A percentile compares a stretch with the other conserved stretches of the same genome.
phyloP scores from a whole-genome alignment of 352 stramenopile species.

The Phytophthora sp. region DNA sequence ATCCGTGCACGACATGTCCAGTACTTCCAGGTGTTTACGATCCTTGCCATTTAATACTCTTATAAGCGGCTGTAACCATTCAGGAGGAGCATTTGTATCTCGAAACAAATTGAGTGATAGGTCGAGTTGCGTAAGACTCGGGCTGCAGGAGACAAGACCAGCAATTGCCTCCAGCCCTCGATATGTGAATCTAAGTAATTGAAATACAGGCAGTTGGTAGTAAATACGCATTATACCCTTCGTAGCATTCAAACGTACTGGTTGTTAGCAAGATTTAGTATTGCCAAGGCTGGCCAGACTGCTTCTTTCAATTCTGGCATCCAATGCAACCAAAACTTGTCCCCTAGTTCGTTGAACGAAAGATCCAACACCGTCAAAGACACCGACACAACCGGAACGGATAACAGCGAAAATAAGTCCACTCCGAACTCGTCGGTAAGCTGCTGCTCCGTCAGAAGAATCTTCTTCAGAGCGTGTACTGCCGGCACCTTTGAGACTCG shows the following conservation, averaged over 20 bases:
- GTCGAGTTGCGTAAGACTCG: slow-evolving; percentile 41
- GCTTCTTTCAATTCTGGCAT: slow-evolving; percentile 1
- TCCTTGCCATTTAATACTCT: slow-evolving; percentile 9
- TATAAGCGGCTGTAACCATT: slow-evolving; percentile 3
- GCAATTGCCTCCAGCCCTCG: slow-evolving; percentile 24
- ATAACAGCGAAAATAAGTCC: slow-evolving; percentile 29
- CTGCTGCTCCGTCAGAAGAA: slow-evolving; percentile 33
- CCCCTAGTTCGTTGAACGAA: slow-evolving; percentile 59
- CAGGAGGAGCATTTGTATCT: background rate
- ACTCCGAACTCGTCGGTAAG: slow-evolving; percentile 13
- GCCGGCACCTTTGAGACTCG: background rate
- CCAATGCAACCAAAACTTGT: slow-evolving; percentile 41
- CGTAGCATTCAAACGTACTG: no score
- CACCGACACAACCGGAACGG: background rate
- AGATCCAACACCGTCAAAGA: slow-evolving; percentile 42
- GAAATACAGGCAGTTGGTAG: background rate
- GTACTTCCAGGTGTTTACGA: slow-evolving; percentile 10
- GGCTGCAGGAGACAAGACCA: slow-evolving; percentile 35
- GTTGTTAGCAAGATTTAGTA: slow-evolving; percentile 59
- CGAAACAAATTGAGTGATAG: slow-evolving; percentile 54
- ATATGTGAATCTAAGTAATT: slow-evolving; percentile 30
- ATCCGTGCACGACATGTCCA: slow-evolving; percentile 61
- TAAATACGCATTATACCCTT: no score
- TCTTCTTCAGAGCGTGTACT: slow-evolving; percentile 7
- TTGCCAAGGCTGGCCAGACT: slow-evolving; percentile 34